A percentile compares a stretch with the other conserved stretches of the same genome.
These are phyloP conservation scores for Mycena chlorophos DNA, from an alignment of 768 basidiomycete genomes.

Conservation along the genomic window DNA sequence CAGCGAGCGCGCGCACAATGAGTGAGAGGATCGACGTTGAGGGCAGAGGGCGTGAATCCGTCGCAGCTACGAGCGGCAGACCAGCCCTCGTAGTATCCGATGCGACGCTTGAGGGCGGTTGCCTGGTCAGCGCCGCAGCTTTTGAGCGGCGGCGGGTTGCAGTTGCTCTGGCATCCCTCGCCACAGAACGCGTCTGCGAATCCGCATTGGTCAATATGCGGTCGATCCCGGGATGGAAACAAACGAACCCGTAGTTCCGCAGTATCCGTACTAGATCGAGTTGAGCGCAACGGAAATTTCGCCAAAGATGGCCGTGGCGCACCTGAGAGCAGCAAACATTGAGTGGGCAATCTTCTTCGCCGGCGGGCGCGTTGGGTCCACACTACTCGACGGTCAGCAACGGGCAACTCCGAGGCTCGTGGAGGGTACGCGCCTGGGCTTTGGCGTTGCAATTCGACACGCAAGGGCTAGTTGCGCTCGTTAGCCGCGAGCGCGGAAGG, in stretches of 20 bases:
- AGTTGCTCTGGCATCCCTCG: not conserved
- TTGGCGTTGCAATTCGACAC: conserved; percentile 12
- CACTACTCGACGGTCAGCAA: too few relatives aligned
- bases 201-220: not conserved
- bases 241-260: conserved; percentile 16
- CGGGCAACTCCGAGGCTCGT: too few relatives aligned
- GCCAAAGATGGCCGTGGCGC: not conserved
- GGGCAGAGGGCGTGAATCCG: conserved; percentile 23
- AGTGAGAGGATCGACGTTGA: conserved; percentile 26
- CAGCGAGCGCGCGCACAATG: conserved; percentile 13
- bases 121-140: conserved; percentile 22
- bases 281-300: not conserved
- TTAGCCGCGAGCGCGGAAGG: too few relatives aligned
- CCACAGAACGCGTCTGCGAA: not conserved
- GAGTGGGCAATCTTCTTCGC: conserved; percentile 7
- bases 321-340: conserved; percentile 9
- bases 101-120: conserved; percentile 23
- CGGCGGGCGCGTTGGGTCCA: conserved; percentile 9
- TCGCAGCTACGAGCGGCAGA: conserved; percentile 12
- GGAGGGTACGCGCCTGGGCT: too few relatives aligned
- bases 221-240: conserved; percentile 2
- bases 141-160: not conserved
- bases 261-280: conserved; percentile 15
- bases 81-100: conserved; percentile 30
- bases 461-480: too few relatives aligned